Conservation (phyloP, 106 monocot species). For the Chionographis japonica region DNA sequence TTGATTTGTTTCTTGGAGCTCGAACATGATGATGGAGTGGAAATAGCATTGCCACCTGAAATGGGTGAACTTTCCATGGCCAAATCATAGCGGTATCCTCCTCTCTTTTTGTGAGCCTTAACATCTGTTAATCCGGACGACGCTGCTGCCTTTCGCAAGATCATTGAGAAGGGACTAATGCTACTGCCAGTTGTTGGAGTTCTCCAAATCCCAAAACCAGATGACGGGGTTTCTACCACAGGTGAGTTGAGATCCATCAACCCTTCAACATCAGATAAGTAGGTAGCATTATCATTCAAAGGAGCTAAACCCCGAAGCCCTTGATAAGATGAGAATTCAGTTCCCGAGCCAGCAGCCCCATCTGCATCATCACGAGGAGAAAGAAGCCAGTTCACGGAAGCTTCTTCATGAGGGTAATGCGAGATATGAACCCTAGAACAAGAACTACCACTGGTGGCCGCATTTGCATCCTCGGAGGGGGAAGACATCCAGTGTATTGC, state of each 20-base stretch:
- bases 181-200: constrained; percentile 60
- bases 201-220: constrained; percentile 25
- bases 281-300: background rate
- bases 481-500: constrained; percentile 76
- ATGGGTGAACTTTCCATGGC: constrained; percentile 16
- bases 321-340: constrained; percentile 15
- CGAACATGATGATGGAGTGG: constrained; percentile 12
- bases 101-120: constrained; percentile 9
- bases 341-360: constrained; percentile 4
- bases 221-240: constrained; percentile 31
- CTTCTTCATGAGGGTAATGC: constrained; percentile 30
- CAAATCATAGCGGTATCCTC: constrained; percentile 17
- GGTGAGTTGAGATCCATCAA: constrained; percentile 6
- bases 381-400: constrained; percentile 58
- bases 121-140: constrained; percentile 13
- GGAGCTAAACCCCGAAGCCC: constrained; percentile 30
- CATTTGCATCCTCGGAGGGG: constrained; percentile 13
- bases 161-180: constrained; percentile 84
- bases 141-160: constrained; percentile 42
- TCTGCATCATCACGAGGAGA: constrained; percentile 11
- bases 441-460: background rate
- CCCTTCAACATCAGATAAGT: constrained; percentile 15
- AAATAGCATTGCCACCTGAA: constrained; percentile 23
- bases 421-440: constrained; percentile 1
- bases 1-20: constrained; percentile 11